Conservation (phyloP, 2,329 filamentous ascomycete species). For the Aureobasidium zeae region DNA sequence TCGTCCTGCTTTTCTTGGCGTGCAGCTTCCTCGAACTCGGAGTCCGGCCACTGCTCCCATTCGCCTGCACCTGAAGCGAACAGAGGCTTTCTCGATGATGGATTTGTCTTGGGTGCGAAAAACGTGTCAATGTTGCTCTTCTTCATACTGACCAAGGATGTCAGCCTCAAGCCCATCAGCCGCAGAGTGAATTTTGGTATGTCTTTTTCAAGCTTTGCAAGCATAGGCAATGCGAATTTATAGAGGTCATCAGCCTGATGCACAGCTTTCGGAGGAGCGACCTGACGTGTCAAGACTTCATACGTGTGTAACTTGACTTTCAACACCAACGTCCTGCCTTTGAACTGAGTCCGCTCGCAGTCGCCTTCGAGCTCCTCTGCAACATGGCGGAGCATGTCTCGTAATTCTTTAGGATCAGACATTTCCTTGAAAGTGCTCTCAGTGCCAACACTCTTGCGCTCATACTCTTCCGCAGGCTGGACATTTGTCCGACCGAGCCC, state of each 20-base stretch:
- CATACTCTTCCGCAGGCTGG: conserved; percentile 78
- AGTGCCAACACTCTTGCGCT: conserved; percentile 87
- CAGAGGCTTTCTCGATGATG: conserved; percentile 17
- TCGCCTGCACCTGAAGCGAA: conserved; percentile 38
- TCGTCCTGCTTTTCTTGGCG: conserved; percentile 52
- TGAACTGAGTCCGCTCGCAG: conserved; percentile 67
- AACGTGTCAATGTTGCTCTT: conserved; percentile 67
- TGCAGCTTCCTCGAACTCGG: conserved; percentile 54
- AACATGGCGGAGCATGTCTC: conserved; percentile 68
- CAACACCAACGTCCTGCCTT: conserved; percentile 80
- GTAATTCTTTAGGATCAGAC: conserved; percentile 55
- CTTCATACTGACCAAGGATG: conserved; percentile 76
- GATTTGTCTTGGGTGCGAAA: conserved; percentile 53
- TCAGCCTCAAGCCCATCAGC: conserved; percentile 82
- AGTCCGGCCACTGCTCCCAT: conserved; percentile 62
- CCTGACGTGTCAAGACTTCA: conserved; percentile 79
- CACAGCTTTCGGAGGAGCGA: conserved; percentile 63
- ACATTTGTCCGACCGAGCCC: conserved; percentile 79
- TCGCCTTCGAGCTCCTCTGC: conserved; percentile 84
- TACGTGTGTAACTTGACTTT: conserved; percentile 95
- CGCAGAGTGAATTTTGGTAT: conserved; percentile 69
- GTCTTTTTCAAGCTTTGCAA: conserved; percentile 75
- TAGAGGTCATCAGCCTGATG: conserved; percentile 72
- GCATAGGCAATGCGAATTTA: conserved; percentile 68
- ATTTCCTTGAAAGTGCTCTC: conserved; percentile 87